Conservation (phyloP, 768 basidiomycete species). For the Naganishia friedmannii region DNA sequence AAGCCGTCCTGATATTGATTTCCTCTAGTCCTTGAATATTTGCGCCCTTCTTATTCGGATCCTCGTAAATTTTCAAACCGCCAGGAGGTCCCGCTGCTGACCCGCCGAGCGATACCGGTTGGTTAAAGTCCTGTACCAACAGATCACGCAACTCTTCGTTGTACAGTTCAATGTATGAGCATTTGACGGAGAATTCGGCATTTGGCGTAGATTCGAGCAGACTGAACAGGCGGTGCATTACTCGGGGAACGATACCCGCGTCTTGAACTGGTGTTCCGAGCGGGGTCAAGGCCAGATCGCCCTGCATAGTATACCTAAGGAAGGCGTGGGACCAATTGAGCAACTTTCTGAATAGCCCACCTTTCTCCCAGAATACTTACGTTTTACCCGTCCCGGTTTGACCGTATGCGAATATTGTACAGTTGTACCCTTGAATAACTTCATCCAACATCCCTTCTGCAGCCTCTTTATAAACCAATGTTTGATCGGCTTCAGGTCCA, state of each 20-base stretch:
- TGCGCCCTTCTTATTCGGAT: constrained; percentile 76
- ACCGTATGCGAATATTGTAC: constrained; percentile 94
- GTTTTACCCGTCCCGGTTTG: constrained; percentile 99
- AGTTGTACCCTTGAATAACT: constrained; percentile 93
- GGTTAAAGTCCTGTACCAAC: constrained; percentile 67
- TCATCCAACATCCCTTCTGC: constrained; percentile 89
- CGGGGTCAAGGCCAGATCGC: constrained; percentile 63
- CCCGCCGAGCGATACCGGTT: constrained; percentile 29
- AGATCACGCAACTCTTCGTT: constrained; percentile 98
- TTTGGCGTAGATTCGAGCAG: constrained; percentile 68
- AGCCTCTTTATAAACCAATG: constrained; percentile 87
- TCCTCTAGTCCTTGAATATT: constrained; percentile 95
- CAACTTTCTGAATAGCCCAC: neutral
- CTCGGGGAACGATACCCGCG: constrained; percentile 94
- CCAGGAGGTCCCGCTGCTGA: constrained; percentile 28
- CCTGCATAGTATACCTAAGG: constrained; percentile 86
- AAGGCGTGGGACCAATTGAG: neutral
- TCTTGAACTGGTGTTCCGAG: constrained; percentile 74
- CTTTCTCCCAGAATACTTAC: constrained; percentile 57
- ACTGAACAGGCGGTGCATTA: constrained; percentile 83
- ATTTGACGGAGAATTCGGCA: constrained; percentile 83
- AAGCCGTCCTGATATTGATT: constrained; percentile 72
- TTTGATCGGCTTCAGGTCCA: constrained; percentile 94
- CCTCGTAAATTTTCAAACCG: constrained; percentile 88
- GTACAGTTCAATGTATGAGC: constrained; percentile 92